A percentile compares a stretch with the other conserved stretches of the same genome.
Conservation (phyloP, 129 eudicot genomes). For the Dittrichia graveolens region DNA sequence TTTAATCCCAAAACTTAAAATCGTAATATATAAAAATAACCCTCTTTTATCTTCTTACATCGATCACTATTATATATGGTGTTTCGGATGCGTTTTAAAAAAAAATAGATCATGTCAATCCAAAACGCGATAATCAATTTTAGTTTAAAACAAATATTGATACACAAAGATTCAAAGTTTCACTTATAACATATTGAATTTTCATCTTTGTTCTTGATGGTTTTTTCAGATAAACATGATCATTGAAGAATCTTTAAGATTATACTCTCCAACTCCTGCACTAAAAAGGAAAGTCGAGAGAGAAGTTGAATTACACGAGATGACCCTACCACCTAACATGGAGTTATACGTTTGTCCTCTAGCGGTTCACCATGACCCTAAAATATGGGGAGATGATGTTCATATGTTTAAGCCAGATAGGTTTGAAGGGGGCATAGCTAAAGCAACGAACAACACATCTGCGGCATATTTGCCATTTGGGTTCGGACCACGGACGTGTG, state of each 20-base stretch:
- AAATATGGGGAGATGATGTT: conserved; percentile 79
- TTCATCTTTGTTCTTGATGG: not conserved
- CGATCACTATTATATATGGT: too few relatives aligned
- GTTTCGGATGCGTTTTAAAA: too few relatives aligned
- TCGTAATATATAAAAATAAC: conserved; percentile 29
- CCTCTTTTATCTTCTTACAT: not conserved
- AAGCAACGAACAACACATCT: conserved; percentile 63
- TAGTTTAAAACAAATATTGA: not conserved
- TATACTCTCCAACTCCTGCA: conserved; percentile 70
- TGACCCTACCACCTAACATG: conserved; percentile 47
- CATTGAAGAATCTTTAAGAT: conserved; percentile 66
- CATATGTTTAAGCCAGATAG: conserved; percentile 67
- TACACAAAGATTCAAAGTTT: not conserved
- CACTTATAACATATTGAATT: not conserved
- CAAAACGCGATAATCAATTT: too few relatives aligned
- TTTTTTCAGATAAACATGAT: conserved; percentile 66
- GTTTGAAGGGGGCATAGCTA: conserved; percentile 63
- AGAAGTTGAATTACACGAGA: conserved; percentile 46
- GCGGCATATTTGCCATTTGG: conserved; percentile 75
- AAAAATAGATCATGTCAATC: too few relatives aligned
- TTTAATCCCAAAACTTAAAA: conserved; percentile 60
- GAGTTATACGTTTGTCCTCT: conserved; percentile 62
- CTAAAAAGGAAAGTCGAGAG: conserved; percentile 49
- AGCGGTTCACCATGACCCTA: conserved; percentile 72
- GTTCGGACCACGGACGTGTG: conserved; percentile 73